Base-by-base conservation (phyloP, 768 basidiomycete genomes). In the Hypsizygus marmoreus region DNA sequence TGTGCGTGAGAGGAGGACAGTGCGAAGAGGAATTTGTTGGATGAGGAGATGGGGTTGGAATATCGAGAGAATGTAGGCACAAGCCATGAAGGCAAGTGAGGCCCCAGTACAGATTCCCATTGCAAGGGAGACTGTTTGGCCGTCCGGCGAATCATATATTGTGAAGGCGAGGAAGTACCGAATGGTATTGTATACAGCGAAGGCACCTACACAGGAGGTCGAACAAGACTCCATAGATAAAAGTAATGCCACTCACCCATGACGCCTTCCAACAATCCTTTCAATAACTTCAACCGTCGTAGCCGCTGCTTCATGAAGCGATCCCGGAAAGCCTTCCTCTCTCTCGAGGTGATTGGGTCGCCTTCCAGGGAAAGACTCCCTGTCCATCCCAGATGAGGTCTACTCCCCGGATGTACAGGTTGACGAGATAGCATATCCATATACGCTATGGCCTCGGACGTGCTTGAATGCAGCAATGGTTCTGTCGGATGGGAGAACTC, bases 141-240 rank as follows among this genome's bases (percentile, higher is more conserved):
- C 77, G 16, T 56, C 59, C 12, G 49, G 45, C 5, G 73, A 68
- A 2, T 65, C 50, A 59, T 75, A 77, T 13, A 66, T 54, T 8
- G 66, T 67, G 54, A 76, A 84, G 3, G 84, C 81, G 9, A 88
- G 55, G 55, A 76, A 82, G 59, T 89, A 91, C 33, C 86, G 82
- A 41, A 81, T 61, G 5, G 77, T 71, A 49, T 75, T 83, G 60
- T 86, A 89, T 6, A 70, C 58, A 20, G 79, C 75, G 83, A 86
- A 90, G 22, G 59, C 60, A 49, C 68, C 84, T 86, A 43, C 11
- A 40, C n/a, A 40, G 20, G 13, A 25, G 20, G 10, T 32, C 19
- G 20, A 40, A 9, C 9, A 45, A 16, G 14, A 28, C 24, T 46
- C 4, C 6, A 48, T n/a, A 33, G 38, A 43, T n/a, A 7, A 25